A percentile compares a stretch with the other conserved stretches of the same genome.
phyloP scores from a whole-genome alignment of 169 alveolate species.

The Amoebophrya sp. region DNA sequence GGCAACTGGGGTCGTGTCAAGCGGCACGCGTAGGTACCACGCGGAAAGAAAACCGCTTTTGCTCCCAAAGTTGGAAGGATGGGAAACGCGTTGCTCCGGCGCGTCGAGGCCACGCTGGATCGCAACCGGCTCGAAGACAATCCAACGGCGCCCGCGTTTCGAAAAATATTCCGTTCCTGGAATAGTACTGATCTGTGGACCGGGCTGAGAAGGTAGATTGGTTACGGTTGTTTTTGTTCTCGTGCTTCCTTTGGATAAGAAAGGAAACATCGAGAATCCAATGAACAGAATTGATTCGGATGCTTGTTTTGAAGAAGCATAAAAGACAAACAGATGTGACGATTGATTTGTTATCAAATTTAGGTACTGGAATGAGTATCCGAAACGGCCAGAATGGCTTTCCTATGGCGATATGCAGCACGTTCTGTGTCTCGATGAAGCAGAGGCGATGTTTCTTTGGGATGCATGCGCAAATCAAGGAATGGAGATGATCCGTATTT shows the following conservation, averaged over 20 bases:
- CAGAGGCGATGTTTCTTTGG: not conserved
- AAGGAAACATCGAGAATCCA: too few relatives aligned
- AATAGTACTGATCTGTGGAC: not conserved
- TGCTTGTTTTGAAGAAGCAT: too few relatives aligned
- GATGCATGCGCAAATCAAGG: not conserved
- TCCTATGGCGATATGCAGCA: not conserved
- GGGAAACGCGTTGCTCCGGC: not conserved
- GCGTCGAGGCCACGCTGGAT: not conserved
- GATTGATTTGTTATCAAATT: too few relatives aligned
- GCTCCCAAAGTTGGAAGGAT: not conserved
- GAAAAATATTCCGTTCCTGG: not conserved
- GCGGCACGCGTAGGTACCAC: too few relatives aligned
- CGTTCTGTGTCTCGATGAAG: not conserved
- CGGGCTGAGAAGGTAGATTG: not conserved
- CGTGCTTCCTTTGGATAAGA: too few relatives aligned
- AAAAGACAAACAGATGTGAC: too few relatives aligned
- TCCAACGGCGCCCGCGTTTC: slow-evolving; percentile 12
- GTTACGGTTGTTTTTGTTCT: not conserved
- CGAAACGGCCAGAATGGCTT: not conserved
- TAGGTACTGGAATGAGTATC: slow-evolving; percentile 18
- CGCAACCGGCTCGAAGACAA: not conserved
- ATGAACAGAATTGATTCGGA: too few relatives aligned
- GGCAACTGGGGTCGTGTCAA: too few relatives aligned
- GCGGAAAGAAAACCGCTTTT: too few relatives aligned
- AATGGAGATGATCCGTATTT: not conserved